Percentiles rank a stretch among this genome's conserved stretches.
phyloP scores from a whole-genome alignment of 371 early-diverging fungal genomes.

The Blastocladiella emersonii region DNA sequence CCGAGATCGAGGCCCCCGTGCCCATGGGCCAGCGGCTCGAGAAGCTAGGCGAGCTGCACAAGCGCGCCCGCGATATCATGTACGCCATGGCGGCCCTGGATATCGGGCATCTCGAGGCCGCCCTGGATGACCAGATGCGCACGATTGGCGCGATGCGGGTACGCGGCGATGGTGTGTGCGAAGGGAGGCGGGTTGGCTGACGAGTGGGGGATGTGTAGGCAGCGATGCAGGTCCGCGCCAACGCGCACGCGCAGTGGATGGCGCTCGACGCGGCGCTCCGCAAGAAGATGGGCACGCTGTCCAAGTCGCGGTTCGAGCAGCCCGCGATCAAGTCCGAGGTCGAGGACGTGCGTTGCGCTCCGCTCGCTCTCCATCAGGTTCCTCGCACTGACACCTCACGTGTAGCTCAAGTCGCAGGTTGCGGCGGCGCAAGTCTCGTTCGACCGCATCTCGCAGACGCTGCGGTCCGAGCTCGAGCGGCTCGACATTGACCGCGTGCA shows the following conservation, averaged over 20 bases:
- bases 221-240: constrained; percentile 14
- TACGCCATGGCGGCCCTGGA: not conserved
- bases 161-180: too few relatives aligned
- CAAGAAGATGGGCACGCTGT: constrained; percentile 56
- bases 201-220: not conserved
- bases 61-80: not conserved
- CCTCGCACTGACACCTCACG: not conserved
- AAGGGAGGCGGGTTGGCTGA: too few relatives aligned
- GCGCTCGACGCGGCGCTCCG: constrained; percentile 40
- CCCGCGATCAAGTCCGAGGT: constrained; percentile 47
- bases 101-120: not conserved
- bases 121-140: not conserved
- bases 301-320: constrained; percentile 38
- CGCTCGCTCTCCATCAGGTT: not conserved
- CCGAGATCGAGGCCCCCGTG: constrained; percentile 43
- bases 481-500: constrained; percentile 75
- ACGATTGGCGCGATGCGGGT: not conserved
- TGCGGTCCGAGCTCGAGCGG: constrained; percentile 62
- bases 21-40: not conserved
- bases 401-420: constrained; percentile 36
- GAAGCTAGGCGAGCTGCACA: not conserved
- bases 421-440: constrained; percentile 44
- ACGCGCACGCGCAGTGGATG: constrained; percentile 44
- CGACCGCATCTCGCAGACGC: constrained; percentile 50
- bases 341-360: constrained; percentile 29